Conservation (phyloP, 805 yeast genomes). For the Ogataea angusta region DNA sequence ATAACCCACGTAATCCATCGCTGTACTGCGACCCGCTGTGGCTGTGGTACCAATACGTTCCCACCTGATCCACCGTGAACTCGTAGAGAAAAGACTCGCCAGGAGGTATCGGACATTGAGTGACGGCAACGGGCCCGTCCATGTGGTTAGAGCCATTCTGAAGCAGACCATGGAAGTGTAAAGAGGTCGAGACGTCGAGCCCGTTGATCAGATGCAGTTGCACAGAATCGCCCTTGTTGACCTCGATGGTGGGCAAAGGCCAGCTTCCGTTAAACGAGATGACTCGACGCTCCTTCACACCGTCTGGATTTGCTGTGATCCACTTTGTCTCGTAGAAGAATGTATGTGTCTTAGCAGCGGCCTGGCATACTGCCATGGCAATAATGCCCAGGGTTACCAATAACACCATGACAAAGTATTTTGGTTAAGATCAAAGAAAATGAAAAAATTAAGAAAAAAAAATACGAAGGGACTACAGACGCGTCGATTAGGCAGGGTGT, state of each 20-base stretch:
- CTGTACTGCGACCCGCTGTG: conserved; percentile 76
- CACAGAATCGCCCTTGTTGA: conserved; percentile 61
- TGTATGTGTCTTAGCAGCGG: conserved; percentile 43
- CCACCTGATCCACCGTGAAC: conserved; percentile 68
- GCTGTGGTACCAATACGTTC: conserved; percentile 84
- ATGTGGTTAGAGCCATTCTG: conserved; percentile 57
- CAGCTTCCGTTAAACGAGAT: conserved; percentile 68
- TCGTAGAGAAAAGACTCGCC: conserved; percentile 66
- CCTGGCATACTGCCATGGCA: conserved; percentile 7
- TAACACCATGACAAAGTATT: conserved; percentile 2
- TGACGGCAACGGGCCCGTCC: conserved; percentile 81
- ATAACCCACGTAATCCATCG: conserved; percentile 71
- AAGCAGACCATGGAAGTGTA: conserved; percentile 79
- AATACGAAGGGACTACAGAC: neutral
- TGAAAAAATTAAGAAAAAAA: neutral
- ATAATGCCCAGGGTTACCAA: conserved; percentile 2
- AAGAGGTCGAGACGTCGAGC: conserved; percentile 50
- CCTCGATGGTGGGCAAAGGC: conserved; percentile 72
- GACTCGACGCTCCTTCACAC: conserved; percentile 49
- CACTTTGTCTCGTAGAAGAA: conserved; percentile 58
- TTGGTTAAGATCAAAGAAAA: neutral
- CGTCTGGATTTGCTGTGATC: conserved; percentile 67
- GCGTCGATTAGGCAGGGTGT: neutral
- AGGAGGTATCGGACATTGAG: conserved; percentile 76
- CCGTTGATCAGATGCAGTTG: conserved; percentile 61